These are phyloP conservation scores for Microbotryum intermedium DNA, from an alignment of 1,284 basidiomycete species.

Conservation along the genomic window DNA sequence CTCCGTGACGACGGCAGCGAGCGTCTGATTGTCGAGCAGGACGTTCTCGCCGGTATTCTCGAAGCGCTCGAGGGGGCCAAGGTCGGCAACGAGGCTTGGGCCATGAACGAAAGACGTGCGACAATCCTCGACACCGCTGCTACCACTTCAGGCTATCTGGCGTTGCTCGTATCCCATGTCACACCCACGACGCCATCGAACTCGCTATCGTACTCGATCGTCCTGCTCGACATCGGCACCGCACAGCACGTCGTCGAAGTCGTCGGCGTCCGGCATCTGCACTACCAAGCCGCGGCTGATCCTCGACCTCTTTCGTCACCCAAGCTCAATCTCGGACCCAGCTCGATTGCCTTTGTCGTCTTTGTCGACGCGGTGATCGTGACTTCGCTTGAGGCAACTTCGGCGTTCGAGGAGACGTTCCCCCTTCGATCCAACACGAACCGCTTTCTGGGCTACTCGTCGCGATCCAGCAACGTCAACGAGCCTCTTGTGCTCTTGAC, in stretches of 20 bases:
- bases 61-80: conserved; percentile 20
- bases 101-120: conserved; percentile 12
- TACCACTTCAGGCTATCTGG: conserved; percentile 10
- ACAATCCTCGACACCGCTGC: neutral
- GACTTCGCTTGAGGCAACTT: conserved; percentile 32
- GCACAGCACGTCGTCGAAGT: conserved; percentile 30
- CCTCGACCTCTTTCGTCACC: conserved; percentile 41
- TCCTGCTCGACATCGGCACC: conserved; percentile 16
- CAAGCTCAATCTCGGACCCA: conserved; percentile 33
- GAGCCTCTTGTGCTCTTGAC: conserved; percentile 35
- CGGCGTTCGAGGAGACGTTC: conserved; percentile 38
- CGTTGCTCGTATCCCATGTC: conserved; percentile 22
- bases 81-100: conserved; percentile 27
- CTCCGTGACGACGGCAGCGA: conserved; percentile 16
- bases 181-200: conserved; percentile 1
- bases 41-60: conserved; percentile 23
- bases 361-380: conserved; percentile 41
- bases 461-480: conserved; percentile 18
- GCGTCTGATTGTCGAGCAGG: conserved; percentile 25
- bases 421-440: conserved; percentile 35
- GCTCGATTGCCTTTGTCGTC: conserved; percentile 39
- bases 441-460: conserved; percentile 36
- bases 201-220: conserved; percentile 26
- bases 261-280: conserved; percentile 32
- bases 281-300: conserved; percentile 38